These are phyloP conservation scores for Fonsecaea monophora DNA, from an alignment of 2,329 filamentous ascomycete species.

Conservation along the genomic window DNA sequence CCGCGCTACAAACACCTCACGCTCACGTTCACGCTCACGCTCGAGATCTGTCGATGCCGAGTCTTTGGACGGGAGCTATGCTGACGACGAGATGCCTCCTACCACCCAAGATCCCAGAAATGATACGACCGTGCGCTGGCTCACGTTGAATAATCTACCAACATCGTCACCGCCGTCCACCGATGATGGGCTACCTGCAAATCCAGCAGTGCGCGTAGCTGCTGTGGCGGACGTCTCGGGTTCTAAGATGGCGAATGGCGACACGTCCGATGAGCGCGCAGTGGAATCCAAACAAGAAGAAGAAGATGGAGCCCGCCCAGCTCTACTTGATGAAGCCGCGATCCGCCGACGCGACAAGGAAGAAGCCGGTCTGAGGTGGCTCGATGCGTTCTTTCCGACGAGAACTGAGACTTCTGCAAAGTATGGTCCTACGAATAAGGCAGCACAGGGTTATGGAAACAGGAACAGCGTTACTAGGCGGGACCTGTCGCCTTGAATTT, in stretches of 20 bases:
- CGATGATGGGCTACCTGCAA: conserved; percentile 1
- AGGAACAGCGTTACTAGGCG: conserved; percentile 7
- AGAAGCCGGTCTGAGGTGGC: background rate
- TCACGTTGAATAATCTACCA: background rate
- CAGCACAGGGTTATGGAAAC: conserved; percentile 6
- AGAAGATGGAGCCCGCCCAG: conserved; percentile 6
- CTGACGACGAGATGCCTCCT: conserved; percentile 11
- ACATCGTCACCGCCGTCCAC: background rate
- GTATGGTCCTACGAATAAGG: background rate
- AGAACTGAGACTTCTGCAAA: background rate
- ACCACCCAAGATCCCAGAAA: conserved; percentile 9
- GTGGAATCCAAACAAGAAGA: background rate
- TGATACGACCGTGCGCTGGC: conserved; percentile 1
- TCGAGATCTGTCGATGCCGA: background rate
- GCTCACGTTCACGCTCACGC: background rate
- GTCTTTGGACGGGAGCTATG: conserved; percentile 29
- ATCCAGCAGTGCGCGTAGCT: conserved; percentile 3
- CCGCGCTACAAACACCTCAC: background rate
- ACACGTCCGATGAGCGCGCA: background rate
- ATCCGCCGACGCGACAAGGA: background rate
- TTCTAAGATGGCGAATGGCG: conserved; percentile 24
- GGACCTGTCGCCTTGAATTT: conserved; percentile 12
- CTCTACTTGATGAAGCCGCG: background rate
- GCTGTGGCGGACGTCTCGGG: background rate
- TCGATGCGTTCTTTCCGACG: background rate